These are phyloP conservation scores for Lactarius deliciosus DNA, from an alignment of 768 basidiomycete species.

Conservation along the genomic window DNA sequence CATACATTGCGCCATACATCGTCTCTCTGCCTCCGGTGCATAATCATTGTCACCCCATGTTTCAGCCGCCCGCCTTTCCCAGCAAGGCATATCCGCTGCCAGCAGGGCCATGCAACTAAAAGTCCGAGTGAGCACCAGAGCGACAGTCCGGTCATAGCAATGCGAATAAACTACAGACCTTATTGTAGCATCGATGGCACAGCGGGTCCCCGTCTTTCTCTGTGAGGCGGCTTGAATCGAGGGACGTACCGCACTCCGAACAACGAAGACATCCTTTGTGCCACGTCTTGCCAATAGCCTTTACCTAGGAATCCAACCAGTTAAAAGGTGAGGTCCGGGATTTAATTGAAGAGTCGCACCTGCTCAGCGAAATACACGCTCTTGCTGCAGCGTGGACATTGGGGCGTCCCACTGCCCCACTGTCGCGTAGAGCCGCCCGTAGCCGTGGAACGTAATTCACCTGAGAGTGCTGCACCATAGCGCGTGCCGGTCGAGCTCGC, in stretches of 20 bases:
- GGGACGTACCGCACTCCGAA: conserved; percentile 59
- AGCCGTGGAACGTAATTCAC: conserved; percentile 31
- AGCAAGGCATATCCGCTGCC: conserved; percentile 75
- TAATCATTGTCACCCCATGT: not conserved
- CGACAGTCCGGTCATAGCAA: not conserved
- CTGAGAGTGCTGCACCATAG: conserved; percentile 57
- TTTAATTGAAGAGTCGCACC: conserved; percentile 39
- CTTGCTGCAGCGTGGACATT: conserved; percentile 68
- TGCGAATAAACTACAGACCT: conserved; percentile 40
- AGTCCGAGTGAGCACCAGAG: conserved; percentile 2
- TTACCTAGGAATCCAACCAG: conserved; percentile 48
- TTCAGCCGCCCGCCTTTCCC: conserved; percentile 49
- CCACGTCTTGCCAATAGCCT: conserved; percentile 77
- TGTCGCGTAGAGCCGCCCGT: conserved; percentile 36
- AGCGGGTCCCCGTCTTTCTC: conserved; percentile 75
- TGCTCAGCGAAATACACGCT: conserved; percentile 87
- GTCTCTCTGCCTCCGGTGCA: conserved; percentile 2
- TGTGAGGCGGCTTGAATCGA: conserved; percentile 72
- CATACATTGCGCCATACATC: conserved; percentile 23
- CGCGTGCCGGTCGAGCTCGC: conserved; percentile 61
- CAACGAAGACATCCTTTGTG: conserved; percentile 81
- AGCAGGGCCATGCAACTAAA: conserved; percentile 68
- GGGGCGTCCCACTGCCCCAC: conserved; percentile 59
- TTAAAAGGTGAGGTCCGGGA: not conserved
- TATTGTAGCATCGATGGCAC: conserved; percentile 72